A percentile compares a stretch with the other conserved stretches of the same genome.
Evolutionary conservation across 352 stramenopile genomes (phyloP).

Genomic region (Globisporangium cystogenes): DNA sequence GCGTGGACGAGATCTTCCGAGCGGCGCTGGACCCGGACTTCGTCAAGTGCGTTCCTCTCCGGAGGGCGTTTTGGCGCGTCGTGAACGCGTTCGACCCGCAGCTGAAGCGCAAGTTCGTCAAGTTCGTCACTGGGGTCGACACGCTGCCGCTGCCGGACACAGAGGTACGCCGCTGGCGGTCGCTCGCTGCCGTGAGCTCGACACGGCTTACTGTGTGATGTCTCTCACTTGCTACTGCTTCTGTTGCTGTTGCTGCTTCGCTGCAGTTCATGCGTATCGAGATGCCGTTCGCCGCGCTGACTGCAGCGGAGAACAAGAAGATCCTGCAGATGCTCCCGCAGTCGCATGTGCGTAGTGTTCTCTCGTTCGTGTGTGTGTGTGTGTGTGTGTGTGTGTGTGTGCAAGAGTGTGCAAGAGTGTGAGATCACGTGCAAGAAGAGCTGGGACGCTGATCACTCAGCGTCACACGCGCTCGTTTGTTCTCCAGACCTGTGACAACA

Average conservation of each 20-base stretch:
- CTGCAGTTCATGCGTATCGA: conserved; percentile 68
- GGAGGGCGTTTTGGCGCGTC: conserved; percentile 38
- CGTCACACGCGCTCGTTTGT: background rate
- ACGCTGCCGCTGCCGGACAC: conserved; percentile 53
- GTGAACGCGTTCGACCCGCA: conserved; percentile 45
- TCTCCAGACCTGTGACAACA: conserved; percentile 68
- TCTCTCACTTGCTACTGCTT: too few relatives aligned
- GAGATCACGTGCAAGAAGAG: background rate
- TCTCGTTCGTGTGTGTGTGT: background rate
- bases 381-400: background rate
- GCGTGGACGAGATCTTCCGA: conserved; percentile 41
- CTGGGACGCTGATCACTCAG: too few relatives aligned
- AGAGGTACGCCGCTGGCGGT: conserved; percentile 26
- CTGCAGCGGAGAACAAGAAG: conserved; percentile 31
- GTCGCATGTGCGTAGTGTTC: conserved; percentile 40
- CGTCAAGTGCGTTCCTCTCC: conserved; percentile 29
- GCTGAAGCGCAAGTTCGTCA: conserved; percentile 59
- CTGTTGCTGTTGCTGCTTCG: background rate
- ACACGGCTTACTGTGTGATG: background rate
- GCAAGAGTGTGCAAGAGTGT: background rate
- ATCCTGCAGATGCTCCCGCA: conserved; percentile 63
- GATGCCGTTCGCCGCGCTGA: conserved; percentile 57
- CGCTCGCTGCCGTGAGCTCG: background rate
- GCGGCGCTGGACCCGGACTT: conserved; percentile 58
- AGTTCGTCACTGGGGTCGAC: conserved; percentile 72